Percentiles rank a stretch among this genome's conserved stretches.
These are phyloP conservation scores for Fusarium succisae DNA, from an alignment of 2,329 filamentous ascomycete genomes.

Conservation along the genomic window DNA sequence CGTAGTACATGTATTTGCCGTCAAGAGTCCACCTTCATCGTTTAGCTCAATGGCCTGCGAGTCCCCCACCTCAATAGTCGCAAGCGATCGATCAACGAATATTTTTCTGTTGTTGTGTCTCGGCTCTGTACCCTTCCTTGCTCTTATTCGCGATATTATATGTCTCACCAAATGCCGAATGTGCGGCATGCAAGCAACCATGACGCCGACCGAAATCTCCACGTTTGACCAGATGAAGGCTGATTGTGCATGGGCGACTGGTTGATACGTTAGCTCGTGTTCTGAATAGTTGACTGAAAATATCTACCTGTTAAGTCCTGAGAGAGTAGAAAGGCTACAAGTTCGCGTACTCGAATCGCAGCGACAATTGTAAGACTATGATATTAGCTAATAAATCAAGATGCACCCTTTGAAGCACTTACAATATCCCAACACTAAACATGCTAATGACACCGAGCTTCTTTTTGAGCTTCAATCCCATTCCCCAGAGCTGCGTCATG, in stretches of 20 bases:
- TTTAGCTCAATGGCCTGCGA: not conserved
- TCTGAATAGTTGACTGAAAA: rapidly evolving
- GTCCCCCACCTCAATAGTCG: not conserved
- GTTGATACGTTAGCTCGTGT: not conserved
- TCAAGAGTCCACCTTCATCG: not conserved
- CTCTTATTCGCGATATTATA: not conserved
- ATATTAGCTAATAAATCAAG: not conserved
- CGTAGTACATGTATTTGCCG: not conserved
- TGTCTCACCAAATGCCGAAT: conserved; percentile 3
- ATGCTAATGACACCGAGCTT: conserved; percentile 25
- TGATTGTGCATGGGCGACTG: conserved; percentile 4
- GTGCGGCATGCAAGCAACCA: conserved; percentile 29
- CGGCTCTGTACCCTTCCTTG: not conserved
- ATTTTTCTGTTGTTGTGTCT: not conserved
- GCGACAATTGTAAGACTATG: conserved; percentile 10
- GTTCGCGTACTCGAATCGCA: not conserved
- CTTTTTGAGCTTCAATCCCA: conserved; percentile 15
- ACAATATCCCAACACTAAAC: conserved; percentile 30
- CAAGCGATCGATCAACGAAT: conserved; percentile 23
- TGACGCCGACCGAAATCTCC: conserved; percentile 15
- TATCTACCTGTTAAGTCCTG: not conserved
- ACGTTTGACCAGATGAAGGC: conserved; percentile 17
- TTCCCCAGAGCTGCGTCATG: conserved; percentile 6
- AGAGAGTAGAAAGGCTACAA: not conserved
- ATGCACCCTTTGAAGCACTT: rapidly evolving